Evolutionary conservation across 768 basidiomycete species (phyloP).

Genomic region (Tricholomella constricta): DNA sequence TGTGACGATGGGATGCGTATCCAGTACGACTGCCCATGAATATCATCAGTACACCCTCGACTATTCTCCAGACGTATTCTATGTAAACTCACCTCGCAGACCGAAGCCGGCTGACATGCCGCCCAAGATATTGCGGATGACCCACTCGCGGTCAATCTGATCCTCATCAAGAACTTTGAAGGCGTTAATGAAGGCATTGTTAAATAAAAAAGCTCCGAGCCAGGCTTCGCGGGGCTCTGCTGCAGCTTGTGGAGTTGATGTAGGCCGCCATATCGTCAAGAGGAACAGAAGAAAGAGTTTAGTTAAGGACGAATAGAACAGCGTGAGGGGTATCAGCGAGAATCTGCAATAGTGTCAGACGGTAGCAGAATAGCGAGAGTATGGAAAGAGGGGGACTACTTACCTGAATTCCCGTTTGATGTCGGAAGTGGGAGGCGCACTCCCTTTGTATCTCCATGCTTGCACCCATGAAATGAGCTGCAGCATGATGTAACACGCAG

Average conservation of each 20-base stretch:
- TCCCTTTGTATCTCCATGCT: conserved; percentile 22
- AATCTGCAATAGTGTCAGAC: conserved; percentile 41
- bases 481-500: conserved; percentile 57
- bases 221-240: conserved; percentile 27
- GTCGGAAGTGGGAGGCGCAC: conserved; percentile 37
- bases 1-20: conserved; percentile 73
- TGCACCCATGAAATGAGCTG: conserved; percentile 38
- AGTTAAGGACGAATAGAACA: conserved; percentile 82
- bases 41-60: background rate
- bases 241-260: conserved; percentile 28
- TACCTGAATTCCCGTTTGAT: conserved; percentile 67
- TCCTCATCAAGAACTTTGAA: conserved; percentile 70
- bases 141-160: conserved; percentile 79
- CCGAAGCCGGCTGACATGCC: conserved; percentile 90
- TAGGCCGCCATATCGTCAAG: conserved; percentile 77
- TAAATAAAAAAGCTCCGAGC: conserved; percentile 25
- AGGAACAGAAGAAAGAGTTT: conserved; percentile 84
- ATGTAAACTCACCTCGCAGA: conserved; percentile 61
- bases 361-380: background rate
- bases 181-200: conserved; percentile 38
- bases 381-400: conserved; percentile 5
- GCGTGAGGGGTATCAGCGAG: conserved; percentile 73
- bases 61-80: background rate
- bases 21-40: conserved; percentile 58
- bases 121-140: conserved; percentile 79